Base-by-base conservation (phyloP, 495 filamentous ascomycete species). In the Penicillium egyptiacum region DNA sequence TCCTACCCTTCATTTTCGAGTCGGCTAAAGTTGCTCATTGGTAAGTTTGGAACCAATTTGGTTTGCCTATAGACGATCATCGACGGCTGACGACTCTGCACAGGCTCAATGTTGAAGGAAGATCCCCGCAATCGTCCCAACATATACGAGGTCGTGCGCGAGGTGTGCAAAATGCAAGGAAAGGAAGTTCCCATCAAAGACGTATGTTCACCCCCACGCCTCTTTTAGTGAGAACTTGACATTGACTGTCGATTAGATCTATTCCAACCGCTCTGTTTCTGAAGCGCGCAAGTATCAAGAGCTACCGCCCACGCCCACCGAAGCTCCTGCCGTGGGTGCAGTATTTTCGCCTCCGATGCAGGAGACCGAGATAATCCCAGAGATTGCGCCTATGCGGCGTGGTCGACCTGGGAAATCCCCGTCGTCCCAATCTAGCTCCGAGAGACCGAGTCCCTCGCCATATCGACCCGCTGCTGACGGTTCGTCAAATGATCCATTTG, bases 341-440 rank as follows among this genome's bases (percentile, higher is more conserved):
- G 83, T 83, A 19, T 87, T 88, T 56, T 85, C 88, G 37, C 78
- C 83, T 48, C 79, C 85, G 14, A 67, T 81, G 37, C 83, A 88
- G 59, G 81, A 88, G 61, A 83, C 86, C 35, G 82, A 87, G 56
- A 73, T 81, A 8, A 85, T 97, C 56, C 95, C 95, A 6, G 92
- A 98, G 56, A 91, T 98, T 59, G 87, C 87, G 55, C 94, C 94
- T 7, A 98, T 98, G 94, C 81, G 95, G 43, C 83, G 94, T 69
- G 94, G 94, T 8, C 83, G 94, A 52, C 89, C 92, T 8, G 81
- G 85, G 5, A 86, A 83, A 35, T 66, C 76, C n/a, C 61, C 64
- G 31, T 63, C 65, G 6, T 72, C 75, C 17, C 64, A 75, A 17
- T 65, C 69, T 31, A 70, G 60, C 40, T 77, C 75, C 5, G 65